Conservation (phyloP, 306 rosid species). For the Begonia fuchsioides region DNA sequence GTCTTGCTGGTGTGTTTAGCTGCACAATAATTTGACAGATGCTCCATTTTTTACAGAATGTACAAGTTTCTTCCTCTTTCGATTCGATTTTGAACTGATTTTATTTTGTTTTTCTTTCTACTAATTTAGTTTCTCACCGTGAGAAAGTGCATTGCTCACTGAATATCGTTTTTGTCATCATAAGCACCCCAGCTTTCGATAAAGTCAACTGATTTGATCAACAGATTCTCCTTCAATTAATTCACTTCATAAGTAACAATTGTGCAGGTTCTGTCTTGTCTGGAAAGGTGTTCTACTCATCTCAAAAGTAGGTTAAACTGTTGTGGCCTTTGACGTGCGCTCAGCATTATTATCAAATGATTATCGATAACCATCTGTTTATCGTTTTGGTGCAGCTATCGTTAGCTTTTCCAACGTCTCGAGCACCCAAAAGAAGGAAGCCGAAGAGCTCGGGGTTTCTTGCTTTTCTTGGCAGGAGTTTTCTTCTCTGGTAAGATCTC, state of each 20-base stretch:
- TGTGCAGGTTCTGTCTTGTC: constrained; percentile 76
- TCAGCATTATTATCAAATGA: constrained; percentile 1
- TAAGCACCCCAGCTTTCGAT: too few species aligned
- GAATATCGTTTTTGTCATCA: too few species aligned
- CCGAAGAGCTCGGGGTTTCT: constrained; percentile 54
- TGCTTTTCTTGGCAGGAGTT: constrained; percentile 86
- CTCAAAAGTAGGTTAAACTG: constrained; percentile 49
- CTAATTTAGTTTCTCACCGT: too few species aligned
- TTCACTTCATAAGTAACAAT: constrained; percentile 5
- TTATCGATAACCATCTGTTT: constrained; percentile 4
- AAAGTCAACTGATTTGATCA: too few species aligned
- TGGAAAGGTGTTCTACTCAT: constrained; percentile 43
- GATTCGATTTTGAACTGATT: too few species aligned
- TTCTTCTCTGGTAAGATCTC: constrained; percentile 40
- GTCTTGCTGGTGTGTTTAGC: too few species aligned
- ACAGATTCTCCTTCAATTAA: too few species aligned
- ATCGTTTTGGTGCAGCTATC: constrained; percentile 40
- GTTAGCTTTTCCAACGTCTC: constrained; percentile 64
- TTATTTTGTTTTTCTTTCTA: too few species aligned
- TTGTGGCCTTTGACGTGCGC: constrained; percentile 2
- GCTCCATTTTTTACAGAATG: too few species aligned
- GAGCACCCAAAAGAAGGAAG: constrained; percentile 61
- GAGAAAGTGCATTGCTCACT: too few species aligned
- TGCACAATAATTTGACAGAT: too few species aligned
- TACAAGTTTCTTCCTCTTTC: too few species aligned